A percentile compares a stretch with the other conserved stretches of the same genome.
Evolutionary conservation across 2,329 filamentous ascomycete genomes (phyloP).

Genomic region (Monascus ruber): DNA sequence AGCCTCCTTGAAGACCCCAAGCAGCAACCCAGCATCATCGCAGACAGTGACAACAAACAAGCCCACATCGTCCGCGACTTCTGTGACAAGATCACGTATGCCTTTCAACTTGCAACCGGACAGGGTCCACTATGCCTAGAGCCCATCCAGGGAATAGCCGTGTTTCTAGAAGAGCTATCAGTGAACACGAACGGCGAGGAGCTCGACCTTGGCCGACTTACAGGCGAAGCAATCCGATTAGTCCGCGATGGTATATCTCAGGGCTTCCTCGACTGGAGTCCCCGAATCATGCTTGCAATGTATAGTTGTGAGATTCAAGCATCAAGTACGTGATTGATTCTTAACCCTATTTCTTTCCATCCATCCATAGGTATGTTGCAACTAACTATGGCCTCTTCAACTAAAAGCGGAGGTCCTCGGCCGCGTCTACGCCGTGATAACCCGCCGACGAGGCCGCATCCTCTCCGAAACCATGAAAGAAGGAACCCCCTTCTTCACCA

Average conservation of each 20-base stretch:
- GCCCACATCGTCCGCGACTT: slow-evolving; percentile 50
- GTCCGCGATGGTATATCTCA: slow-evolving; percentile 72
- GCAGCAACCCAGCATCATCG: slow-evolving; percentile 15
- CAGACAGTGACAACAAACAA: slow-evolving; percentile 13
- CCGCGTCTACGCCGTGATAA: slow-evolving; percentile 95
- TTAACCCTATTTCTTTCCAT: background rate
- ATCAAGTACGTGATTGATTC: slow-evolving; percentile 48
- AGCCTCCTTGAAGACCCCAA: slow-evolving; percentile 30
- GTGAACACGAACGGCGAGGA: slow-evolving; percentile 45
- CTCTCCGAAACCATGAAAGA: slow-evolving; percentile 86
- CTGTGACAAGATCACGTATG: slow-evolving; percentile 81
- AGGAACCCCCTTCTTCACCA: slow-evolving; percentile 92
- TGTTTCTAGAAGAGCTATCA: slow-evolving; percentile 72
- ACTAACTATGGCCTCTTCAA: slow-evolving; percentile 1
- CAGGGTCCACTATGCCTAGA: slow-evolving; percentile 89
- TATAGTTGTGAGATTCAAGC: slow-evolving; percentile 97
- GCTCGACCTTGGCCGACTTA: slow-evolving; percentile 62
- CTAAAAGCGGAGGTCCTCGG: slow-evolving; percentile 72
- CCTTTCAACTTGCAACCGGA: slow-evolving; percentile 81
- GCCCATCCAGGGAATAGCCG: slow-evolving; percentile 83
- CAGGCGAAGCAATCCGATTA: slow-evolving; percentile 84
- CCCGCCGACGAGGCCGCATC: slow-evolving; percentile 77
- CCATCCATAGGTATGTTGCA: background rate
- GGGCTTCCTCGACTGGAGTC: slow-evolving; percentile 91
- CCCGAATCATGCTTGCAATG: slow-evolving; percentile 91